Evolutionary conservation across 768 basidiomycete genomes (phyloP).

Genomic region (Amanita jacksonii): DNA sequence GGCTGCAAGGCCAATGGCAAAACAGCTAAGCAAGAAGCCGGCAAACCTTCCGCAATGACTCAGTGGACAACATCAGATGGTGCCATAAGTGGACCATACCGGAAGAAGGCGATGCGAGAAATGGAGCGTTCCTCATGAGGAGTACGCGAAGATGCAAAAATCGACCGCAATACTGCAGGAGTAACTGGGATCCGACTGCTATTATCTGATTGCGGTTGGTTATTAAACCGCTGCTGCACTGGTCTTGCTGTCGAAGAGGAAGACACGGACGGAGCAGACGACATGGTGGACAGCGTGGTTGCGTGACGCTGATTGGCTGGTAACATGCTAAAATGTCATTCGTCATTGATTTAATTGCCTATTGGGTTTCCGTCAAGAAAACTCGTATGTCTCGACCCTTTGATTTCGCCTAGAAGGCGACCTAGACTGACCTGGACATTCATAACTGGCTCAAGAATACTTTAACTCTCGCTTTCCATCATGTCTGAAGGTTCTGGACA

Average conservation of each 20-base stretch:
- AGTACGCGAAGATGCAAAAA: constrained; percentile 80
- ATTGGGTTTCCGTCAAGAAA: constrained; percentile 4
- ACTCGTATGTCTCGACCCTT: constrained; percentile 12
- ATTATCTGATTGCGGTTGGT: constrained; percentile 33
- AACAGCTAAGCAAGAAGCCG: constrained; percentile 75
- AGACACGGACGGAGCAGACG: constrained; percentile 43
- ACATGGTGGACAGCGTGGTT: constrained; percentile 24
- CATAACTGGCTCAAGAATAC: constrained; percentile 6
- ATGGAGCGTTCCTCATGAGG: constrained; percentile 76
- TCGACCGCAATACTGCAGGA: constrained; percentile 70
- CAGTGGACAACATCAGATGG: constrained; percentile 4
- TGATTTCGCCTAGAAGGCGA: constrained; percentile 8
- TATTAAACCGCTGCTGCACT: constrained; percentile 19
- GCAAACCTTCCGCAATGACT: constrained; percentile 44
- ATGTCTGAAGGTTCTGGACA: neutral
- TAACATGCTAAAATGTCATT: neutral
- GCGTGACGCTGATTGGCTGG: constrained; percentile 10
- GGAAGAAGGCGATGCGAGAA: constrained; percentile 80
- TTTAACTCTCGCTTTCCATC: neutral
- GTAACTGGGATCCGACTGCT: constrained; percentile 72
- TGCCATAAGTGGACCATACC: constrained; percentile 31
- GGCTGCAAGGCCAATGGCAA: constrained; percentile 69
- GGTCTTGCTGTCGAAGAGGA: constrained; percentile 35
- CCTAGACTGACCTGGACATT: constrained; percentile 22
- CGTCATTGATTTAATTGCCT: neutral